These are phyloP conservation scores for Penicillium griseofulvum DNA, from an alignment of 2,329 filamentous ascomycete genomes.

Conservation along the genomic window DNA sequence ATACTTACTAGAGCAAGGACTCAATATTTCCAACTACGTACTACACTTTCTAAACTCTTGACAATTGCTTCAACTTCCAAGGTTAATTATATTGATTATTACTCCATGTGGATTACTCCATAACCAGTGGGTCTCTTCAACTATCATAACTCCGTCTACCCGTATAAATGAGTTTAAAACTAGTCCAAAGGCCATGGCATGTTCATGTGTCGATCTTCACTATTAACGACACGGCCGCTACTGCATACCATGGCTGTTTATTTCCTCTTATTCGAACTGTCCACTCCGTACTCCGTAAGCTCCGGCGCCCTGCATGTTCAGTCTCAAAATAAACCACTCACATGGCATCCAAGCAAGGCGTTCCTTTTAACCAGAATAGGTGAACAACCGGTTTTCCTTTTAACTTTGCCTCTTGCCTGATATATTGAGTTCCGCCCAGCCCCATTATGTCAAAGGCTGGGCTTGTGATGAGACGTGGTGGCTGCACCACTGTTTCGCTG, in stretches of 20 bases:
- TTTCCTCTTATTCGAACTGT: not conserved
- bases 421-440: not conserved
- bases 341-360: conserved; percentile 10
- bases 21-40: not conserved
- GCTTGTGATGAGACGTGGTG: not conserved
- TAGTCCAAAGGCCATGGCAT: not conserved
- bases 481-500: not conserved
- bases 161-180: conserved; percentile 1
- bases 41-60: not conserved
- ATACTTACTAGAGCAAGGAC: conserved; percentile 8
- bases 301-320: not conserved
- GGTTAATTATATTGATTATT: not conserved
- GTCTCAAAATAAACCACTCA: not conserved
- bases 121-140: not conserved
- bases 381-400: not conserved
- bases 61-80: not conserved
- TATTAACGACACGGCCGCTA: not conserved
- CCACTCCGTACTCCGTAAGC: not conserved
- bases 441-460: not conserved
- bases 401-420: not conserved
- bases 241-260: not conserved
- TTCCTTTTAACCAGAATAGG: not conserved
- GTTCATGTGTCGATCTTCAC: not conserved
- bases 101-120: not conserved
- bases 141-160: not conserved